Base-by-base conservation (phyloP, 164 flowering plant genomes). In the Nymphaea colorata region DNA sequence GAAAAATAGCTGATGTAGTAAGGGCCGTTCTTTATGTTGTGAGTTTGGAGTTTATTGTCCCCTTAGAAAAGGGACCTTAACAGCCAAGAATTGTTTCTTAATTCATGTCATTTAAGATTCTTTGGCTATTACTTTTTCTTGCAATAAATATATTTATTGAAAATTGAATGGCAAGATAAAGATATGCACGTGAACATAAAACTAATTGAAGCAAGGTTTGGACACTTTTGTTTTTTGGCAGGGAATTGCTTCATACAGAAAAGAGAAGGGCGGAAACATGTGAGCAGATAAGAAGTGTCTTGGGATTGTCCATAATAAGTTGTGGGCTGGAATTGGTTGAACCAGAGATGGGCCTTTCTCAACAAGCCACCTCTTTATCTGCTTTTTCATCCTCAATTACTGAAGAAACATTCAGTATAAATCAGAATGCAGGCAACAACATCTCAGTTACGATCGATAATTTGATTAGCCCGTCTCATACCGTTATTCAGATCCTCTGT, bases 401-500 rank as follows among this genome's bases (percentile, higher is more conserved):
- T 2, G 90, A 82, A 43, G 87, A 85, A 42, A 70, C 76, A 4
- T 70, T 68, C 8, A 72, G 70, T 64, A 76, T 75, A 60, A 17
- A 10, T 12, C 64, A 17, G 64, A 61, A 8, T 61, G 64, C 42
- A 4, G 64, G 3, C 4, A 8, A 17, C n/a, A 41, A 17, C 67
- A 79, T 85, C n/a, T 84, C 88, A 25, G 76, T 90, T 62, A 74
- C 75, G 11, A 71, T 91, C 71, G 99, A 94, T 82, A 91, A 94
- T 76, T 75, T 82, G 43, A 82, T 94, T 43, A 89, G 97, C 72
- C 96, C 96, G 61, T 78, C 82, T 67, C 99, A 94, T 71, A 86
- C 97, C 0, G 90, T 94, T 18, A 80, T 94, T 68, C 93, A 94
- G 79, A 87, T 94, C 43, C 66, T 74, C 47, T 91, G 99, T 75